A percentile compares a stretch with the other conserved stretches of the same genome.
Conservation (phyloP, 805 yeast species). For the Cyberlindnera xishuangbannaensis region DNA sequence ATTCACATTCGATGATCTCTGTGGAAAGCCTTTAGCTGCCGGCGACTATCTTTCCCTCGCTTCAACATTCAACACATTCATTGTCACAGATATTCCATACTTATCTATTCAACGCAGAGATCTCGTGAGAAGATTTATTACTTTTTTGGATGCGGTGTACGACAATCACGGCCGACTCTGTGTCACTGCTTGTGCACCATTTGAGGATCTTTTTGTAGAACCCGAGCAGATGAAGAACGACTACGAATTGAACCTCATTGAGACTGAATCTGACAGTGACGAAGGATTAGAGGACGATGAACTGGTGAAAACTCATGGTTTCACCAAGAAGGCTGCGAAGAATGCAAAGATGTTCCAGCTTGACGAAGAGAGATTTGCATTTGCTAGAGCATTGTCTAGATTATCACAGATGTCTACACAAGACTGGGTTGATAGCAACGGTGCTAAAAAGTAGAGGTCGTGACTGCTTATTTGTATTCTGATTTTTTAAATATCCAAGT, state of each 20-base stretch:
- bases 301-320: slow-evolving; percentile 69
- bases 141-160: slow-evolving; percentile 92
- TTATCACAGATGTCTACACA: slow-evolving; percentile 90
- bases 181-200: slow-evolving; percentile 83
- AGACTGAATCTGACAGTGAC: slow-evolving; percentile 19
- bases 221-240: slow-evolving; percentile 48
- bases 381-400: slow-evolving; percentile 90
- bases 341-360: slow-evolving; percentile 75
- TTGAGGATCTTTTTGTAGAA: slow-evolving; percentile 80
- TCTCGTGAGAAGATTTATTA: slow-evolving; percentile 84
- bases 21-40: slow-evolving; percentile 85
- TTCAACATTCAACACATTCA: slow-evolving; percentile 62
- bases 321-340: slow-evolving; percentile 63
- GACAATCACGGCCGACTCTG: slow-evolving; percentile 86
- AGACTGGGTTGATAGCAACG: slow-evolving; percentile 69
- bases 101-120: slow-evolving; percentile 75
- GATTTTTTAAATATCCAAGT: slow-evolving; percentile 36
- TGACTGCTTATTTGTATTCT: not conserved
- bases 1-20: slow-evolving; percentile 78
- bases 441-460: slow-evolving; percentile 4
- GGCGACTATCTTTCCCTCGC: slow-evolving; percentile 92
- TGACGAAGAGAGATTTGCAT: slow-evolving; percentile 95
- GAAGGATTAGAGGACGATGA: slow-evolving; percentile 29
- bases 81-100: slow-evolving; percentile 91
- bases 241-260: slow-evolving; percentile 23